Base-by-base conservation (phyloP, 768 basidiomycete species). In the Pleurotus cornucopiae region DNA sequence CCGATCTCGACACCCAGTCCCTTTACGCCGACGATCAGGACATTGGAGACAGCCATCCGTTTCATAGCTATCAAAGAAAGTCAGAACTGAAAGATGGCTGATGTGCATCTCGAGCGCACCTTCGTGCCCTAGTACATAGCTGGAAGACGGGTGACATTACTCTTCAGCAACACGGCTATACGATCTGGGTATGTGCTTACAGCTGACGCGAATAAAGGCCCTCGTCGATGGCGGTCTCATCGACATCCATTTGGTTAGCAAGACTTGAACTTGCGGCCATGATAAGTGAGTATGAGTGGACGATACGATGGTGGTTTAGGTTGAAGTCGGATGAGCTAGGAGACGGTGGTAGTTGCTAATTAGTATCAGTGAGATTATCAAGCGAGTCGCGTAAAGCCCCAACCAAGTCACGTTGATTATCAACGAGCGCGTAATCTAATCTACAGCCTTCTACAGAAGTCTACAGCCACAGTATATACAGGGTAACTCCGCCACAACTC, bases 1-100 rank as follows among this genome's bases (percentile, higher is more conserved):
- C 95, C 96, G 65, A 98, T 97, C 73, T 99, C 97, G 57, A 91
- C 91, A 45, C 97, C 96, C 57, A 99, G 73, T 54, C 97, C 97
- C 57, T 89, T 87, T 66, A 94, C 72, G 7, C 97, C 97, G 46
- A 97, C 86, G 60, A 99, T 85, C 60, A 99, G 82, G 41, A 98
- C 89, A 67, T 97, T 97, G 38, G 95, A 98, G 13, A 83, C 78
- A 5, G 97, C 96, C 97, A 99, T 98, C 67, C 87, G 88, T 80
- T 97, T 97, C 97, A 98, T 98, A 45, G 96, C 96, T 98, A 62
- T 23, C 45, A n/a, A 38, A 30, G 43, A 46, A 60, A 25, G 13
- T 16, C 38, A 54, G 37, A 9, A 4, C 16, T 44, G 53, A 49
- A 34, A 14, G 46, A 25, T 23, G 30, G 11, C 3, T 25, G 11